Conservation (phyloP, 1,139 yeast genomes). For the Geotrichum candidum region DNA sequence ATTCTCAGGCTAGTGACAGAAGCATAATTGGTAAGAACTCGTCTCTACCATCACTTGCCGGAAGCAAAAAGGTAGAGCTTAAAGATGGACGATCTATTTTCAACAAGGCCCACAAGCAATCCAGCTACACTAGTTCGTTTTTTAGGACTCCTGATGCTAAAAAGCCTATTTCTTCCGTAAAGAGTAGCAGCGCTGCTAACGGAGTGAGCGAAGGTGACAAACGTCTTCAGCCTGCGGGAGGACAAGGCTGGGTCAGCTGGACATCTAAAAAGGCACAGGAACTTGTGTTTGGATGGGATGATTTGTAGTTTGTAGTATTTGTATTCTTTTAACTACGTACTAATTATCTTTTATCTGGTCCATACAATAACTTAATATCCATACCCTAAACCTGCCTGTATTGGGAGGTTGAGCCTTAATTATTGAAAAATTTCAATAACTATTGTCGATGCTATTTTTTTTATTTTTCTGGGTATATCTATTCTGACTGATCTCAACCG, state of each 20-base stretch:
- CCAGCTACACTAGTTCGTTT: conserved; percentile 15
- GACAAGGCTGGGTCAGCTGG: conserved; percentile 35
- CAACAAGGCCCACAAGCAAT: conserved; percentile 20
- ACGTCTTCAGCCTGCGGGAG: conserved; percentile 11
- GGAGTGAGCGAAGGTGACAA: conserved; percentile 10
- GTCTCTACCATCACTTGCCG: conserved; percentile 18
- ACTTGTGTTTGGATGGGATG: conserved; percentile 52
- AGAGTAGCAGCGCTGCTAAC: not conserved
- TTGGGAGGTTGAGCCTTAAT: not conserved
- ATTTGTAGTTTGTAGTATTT: conserved; percentile 31
- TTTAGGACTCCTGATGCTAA: conserved; percentile 6
- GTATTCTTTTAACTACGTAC: not conserved
- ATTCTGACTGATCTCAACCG: not conserved
- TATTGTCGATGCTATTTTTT: not conserved
- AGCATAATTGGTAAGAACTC: conserved; percentile 23
- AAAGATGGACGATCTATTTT: conserved; percentile 29
- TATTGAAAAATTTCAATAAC: not conserved
- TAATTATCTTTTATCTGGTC: not conserved
- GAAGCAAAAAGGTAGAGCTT: conserved; percentile 25
- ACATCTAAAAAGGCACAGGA: conserved; percentile 35
- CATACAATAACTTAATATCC: not conserved
- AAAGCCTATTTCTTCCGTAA: not conserved
- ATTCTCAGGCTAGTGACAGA: conserved; percentile 1
- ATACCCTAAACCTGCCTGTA: not conserved
- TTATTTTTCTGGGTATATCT: not conserved